phyloP scores from a whole-genome alignment of 495 filamentous ascomycete species.

The Podospora tetraspora region DNA sequence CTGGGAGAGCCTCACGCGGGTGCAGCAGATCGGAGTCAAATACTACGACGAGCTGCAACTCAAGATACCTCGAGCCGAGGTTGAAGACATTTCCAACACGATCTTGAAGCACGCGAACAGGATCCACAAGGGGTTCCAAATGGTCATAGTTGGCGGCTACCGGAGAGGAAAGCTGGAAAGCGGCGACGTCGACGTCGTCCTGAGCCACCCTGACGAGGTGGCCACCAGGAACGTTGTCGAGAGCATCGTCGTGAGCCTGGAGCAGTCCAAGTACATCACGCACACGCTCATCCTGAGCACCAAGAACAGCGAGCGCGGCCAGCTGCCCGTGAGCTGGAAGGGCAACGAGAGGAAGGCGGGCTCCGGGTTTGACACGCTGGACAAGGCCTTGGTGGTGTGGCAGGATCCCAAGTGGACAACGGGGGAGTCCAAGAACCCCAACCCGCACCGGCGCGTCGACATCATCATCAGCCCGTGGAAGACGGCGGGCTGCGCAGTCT shows the following conservation, averaged over 20 bases:
- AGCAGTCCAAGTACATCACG: conserved; percentile 65
- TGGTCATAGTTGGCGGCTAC: conserved; percentile 78
- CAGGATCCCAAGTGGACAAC: conserved; percentile 62
- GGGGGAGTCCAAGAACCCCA: conserved; percentile 53
- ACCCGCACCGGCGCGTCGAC: conserved; percentile 80
- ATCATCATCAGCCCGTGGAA: conserved; percentile 90
- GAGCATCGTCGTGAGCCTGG: conserved; percentile 63
- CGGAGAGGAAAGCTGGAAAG: conserved; percentile 68
- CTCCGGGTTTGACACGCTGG: conserved; percentile 74
- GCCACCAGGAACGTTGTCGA: conserved; percentile 61
- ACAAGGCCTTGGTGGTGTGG: conserved; percentile 93
- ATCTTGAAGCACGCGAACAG: conserved; percentile 59
- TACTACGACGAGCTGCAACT: conserved; percentile 81
- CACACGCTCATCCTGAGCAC: conserved; percentile 70
- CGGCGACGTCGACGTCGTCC: conserved; percentile 81
- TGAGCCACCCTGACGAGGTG: conserved; percentile 69
- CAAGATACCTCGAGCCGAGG: conserved; percentile 67
- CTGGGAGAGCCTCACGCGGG: conserved; percentile 67
- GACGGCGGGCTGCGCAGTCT: conserved; percentile 78
- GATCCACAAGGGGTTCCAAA: conserved; percentile 54
- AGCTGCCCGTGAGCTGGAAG: conserved; percentile 56
- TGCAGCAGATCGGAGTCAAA: conserved; percentile 94
- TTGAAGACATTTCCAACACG: conserved; percentile 58
- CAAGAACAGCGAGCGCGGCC: conserved; percentile 61
- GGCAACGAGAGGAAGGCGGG: conserved; percentile 33